Conservation (phyloP, 164 flowering plant species). For the Kingdonia uniflora region DNA sequence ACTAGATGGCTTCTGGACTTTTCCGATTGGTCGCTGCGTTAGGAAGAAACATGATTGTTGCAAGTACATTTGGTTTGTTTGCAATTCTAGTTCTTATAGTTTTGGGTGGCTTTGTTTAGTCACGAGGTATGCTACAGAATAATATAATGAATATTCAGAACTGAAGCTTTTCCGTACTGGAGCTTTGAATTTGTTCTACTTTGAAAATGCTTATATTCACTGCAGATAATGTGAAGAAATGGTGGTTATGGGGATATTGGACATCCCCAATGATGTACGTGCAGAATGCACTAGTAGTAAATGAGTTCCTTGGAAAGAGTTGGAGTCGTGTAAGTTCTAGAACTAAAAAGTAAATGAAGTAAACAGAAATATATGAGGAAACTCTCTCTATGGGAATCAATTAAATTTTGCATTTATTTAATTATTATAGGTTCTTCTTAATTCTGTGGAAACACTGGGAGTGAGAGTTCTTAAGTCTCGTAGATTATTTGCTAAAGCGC, state of each 20-base stretch:
- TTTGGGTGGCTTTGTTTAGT: slow-evolving; percentile 36
- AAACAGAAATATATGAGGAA: neutral
- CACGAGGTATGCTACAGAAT: slow-evolving; percentile 26
- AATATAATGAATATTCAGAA: too few relatives aligned
- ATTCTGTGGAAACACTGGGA: slow-evolving; percentile 15
- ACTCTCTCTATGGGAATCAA: neutral
- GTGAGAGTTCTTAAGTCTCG: slow-evolving; percentile 14
- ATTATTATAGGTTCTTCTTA: slow-evolving; percentile 6
- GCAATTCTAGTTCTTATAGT: slow-evolving; percentile 24
- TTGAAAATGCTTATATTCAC: neutral
- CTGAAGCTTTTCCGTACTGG: too few relatives aligned
- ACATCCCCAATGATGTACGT: slow-evolving; percentile 44
- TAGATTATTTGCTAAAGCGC: slow-evolving; percentile 14
- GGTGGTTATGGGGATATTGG: slow-evolving; percentile 68
- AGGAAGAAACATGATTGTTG: slow-evolving; percentile 40
- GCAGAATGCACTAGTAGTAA: slow-evolving; percentile 35
- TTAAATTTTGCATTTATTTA: neutral
- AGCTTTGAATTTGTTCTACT: too few relatives aligned
- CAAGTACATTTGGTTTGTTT: slow-evolving; percentile 42
- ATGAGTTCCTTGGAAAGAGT: slow-evolving; percentile 36
- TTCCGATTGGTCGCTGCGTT: slow-evolving; percentile 36
- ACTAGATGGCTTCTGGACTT: slow-evolving; percentile 46
- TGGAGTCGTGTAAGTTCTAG: slow-evolving; percentile 39
- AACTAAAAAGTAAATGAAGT: too few relatives aligned
- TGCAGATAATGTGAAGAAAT: slow-evolving; percentile 37